Percentiles rank a stretch among this genome's conserved stretches.
phyloP scores from a whole-genome alignment of 345 rosid genomes.

The Jatropha curcas region DNA sequence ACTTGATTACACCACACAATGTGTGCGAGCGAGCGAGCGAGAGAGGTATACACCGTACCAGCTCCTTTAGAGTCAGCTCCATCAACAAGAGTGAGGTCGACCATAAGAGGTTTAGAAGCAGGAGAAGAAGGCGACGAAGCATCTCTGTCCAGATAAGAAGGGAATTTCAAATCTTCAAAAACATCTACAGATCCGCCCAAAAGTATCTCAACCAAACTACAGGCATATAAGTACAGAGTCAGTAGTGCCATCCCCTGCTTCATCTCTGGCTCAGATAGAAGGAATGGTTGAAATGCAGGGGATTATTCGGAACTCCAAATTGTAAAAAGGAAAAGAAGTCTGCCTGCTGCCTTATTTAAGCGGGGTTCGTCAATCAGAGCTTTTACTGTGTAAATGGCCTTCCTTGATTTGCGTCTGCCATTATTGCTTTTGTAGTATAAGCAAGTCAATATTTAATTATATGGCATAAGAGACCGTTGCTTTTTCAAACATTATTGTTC shows the following conservation, averaged over 20 bases:
- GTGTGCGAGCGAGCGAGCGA: no score
- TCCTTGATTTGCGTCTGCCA: no score
- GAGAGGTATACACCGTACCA: constrained; percentile 48
- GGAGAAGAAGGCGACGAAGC: constrained; percentile 19
- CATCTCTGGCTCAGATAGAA: background rate
- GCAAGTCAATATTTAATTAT: no score
- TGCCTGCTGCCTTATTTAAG: background rate
- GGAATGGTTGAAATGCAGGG: background rate
- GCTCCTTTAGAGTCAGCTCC: constrained; percentile 91
- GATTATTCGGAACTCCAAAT: background rate
- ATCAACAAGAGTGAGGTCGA: constrained; percentile 72
- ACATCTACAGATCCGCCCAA: constrained; percentile 45
- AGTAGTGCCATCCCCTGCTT: background rate
- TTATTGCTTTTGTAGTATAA: no score
- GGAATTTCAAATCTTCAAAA: constrained; percentile 29
- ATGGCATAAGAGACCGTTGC: no score
- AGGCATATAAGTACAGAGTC: constrained; percentile 15
- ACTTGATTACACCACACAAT: no score
- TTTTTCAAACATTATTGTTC: no score
- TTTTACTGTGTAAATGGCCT: no score
- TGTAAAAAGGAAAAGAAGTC: background rate
- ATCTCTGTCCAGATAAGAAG: constrained; percentile 30
- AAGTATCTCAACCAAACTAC: constrained; percentile 21
- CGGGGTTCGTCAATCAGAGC: background rate
- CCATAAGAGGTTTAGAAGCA: constrained; percentile 46